A percentile compares a stretch with the other conserved stretches of the same genome.
Conservation (phyloP, 441 rosid genomes). For the Francoa sonchifolia region DNA sequence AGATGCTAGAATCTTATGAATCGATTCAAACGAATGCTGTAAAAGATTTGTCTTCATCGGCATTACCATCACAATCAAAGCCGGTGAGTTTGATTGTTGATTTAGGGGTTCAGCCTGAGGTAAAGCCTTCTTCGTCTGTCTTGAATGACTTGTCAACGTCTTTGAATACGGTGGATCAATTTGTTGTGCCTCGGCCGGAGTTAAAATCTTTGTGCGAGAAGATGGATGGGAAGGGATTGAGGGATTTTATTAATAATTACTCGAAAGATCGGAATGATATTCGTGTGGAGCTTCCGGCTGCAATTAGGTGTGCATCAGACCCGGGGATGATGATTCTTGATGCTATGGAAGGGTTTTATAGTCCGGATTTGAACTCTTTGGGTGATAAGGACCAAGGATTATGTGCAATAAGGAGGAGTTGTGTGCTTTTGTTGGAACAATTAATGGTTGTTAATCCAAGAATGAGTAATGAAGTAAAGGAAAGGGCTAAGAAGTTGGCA, state of each 20-base stretch:
- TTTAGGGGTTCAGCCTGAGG: background rate
- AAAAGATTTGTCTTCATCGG: background rate
- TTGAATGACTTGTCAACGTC: background rate
- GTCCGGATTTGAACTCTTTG: conserved; percentile 2
- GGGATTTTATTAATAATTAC: conserved; percentile 25
- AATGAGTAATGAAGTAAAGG: conserved; percentile 29
- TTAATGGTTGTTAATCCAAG: conserved; percentile 26
- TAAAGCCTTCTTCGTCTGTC: conserved; percentile 2
- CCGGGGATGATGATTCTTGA: conserved; percentile 44
- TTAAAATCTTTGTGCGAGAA: conserved; percentile 37
- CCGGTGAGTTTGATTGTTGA: too few relatives aligned
- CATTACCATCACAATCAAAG: too few relatives aligned
- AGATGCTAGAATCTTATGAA: conserved; percentile 27
- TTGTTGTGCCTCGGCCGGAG: conserved; percentile 26
- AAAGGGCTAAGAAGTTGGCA: conserved; percentile 51
- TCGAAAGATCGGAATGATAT: conserved; percentile 24
- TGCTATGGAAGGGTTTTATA: conserved; percentile 49
- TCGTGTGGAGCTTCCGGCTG: conserved; percentile 27
- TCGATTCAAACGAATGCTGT: background rate
- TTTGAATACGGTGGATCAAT: background rate
- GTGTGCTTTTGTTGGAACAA: conserved; percentile 43
- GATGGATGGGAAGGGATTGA: conserved; percentile 55
- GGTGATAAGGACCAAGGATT: conserved; percentile 16
- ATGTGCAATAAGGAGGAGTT: conserved; percentile 25
- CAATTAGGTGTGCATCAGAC: conserved; percentile 28